phyloP scores from a whole-genome alignment of 345 rosid genomes.

The Murraya koenigii region DNA sequence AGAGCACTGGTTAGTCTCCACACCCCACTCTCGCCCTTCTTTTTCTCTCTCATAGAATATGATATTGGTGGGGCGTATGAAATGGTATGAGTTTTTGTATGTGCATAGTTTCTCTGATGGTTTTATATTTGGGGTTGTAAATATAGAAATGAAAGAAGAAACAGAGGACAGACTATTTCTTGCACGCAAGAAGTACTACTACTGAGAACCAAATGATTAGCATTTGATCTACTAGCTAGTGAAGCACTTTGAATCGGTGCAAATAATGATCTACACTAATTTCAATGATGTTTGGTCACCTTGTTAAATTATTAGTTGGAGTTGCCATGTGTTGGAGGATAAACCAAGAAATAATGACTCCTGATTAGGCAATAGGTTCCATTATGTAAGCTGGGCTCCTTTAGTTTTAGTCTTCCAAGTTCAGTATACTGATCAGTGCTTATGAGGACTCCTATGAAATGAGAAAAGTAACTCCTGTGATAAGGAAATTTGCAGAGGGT shows the following conservation, averaged over 20 bases:
- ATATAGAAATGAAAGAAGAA: not conserved
- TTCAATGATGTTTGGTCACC: not conserved
- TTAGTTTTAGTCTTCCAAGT: not conserved
- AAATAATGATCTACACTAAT: not conserved
- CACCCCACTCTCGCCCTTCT: not conserved
- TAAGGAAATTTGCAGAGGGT: not conserved
- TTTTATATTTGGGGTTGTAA: not conserved
- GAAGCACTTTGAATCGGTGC: not conserved
- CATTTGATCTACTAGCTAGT: not conserved
- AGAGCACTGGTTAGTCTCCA: constrained; percentile 19
- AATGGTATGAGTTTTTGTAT: not conserved
- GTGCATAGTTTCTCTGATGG: not conserved
- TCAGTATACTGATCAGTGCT: not conserved
- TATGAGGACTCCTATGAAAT: not conserved
- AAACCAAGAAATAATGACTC: not conserved
- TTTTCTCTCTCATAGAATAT: not conserved
- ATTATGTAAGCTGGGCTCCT: not conserved
- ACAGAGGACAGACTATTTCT: not conserved
- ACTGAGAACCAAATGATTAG: not conserved
- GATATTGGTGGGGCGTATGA: not conserved
- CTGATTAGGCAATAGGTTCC: not conserved
- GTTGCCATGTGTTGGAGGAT: not conserved
- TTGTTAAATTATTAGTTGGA: not conserved
- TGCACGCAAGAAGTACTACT: not conserved
- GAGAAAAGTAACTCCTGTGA: not conserved